phyloP scores from a whole-genome alignment of 2,329 filamentous ascomycete species.

The Alternaria arborescens region DNA sequence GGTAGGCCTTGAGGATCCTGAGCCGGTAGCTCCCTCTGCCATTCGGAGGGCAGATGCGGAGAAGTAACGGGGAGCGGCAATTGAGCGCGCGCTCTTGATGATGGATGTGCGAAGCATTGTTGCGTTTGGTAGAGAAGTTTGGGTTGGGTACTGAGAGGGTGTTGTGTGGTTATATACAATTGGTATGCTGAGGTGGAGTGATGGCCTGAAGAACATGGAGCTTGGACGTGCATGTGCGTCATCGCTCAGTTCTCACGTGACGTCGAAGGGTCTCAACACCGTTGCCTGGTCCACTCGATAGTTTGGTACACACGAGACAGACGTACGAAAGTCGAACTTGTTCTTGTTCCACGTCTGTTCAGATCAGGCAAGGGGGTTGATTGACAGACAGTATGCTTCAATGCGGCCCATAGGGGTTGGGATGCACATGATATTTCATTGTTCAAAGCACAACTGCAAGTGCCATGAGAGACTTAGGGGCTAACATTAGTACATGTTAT shows the following conservation, averaged over 20 bases:
- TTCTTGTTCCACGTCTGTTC: background rate
- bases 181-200: conserved; percentile 35
- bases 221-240: conserved; percentile 33
- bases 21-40: conserved; percentile 57
- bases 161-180: conserved; percentile 27
- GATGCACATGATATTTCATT: background rate
- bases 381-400: background rate
- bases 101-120: conserved; percentile 52
- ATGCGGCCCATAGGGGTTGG: background rate
- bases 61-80: conserved; percentile 53
- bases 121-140: conserved; percentile 11
- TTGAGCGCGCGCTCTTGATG: conserved; percentile 51
- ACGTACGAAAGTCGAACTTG: background rate
- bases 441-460: background rate
- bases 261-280: background rate
- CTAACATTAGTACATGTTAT: background rate
- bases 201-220: conserved; percentile 26
- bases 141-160: conserved; percentile 14
- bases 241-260: conserved; percentile 28
- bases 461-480: background rate
- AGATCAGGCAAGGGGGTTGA: background rate
- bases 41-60: conserved; percentile 54
- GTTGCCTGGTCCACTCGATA: conserved; percentile 2
- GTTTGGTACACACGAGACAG: background rate
- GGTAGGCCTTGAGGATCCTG: conserved; percentile 52